Conservation (phyloP, 495 filamentous ascomycete species). For the Eremomyces bilateralis region DNA sequence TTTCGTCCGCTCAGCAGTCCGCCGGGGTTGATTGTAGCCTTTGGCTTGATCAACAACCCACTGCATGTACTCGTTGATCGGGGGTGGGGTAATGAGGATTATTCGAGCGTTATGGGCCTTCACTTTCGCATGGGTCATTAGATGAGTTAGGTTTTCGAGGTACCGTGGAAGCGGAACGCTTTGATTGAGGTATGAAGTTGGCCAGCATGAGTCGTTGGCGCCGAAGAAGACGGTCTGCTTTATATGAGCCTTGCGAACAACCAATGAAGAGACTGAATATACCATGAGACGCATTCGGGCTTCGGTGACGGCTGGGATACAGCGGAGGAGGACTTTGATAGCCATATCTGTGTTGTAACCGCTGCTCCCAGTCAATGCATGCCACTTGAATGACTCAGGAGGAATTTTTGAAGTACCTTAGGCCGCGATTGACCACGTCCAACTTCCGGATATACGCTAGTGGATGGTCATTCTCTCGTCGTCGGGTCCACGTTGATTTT, state of each 20-base stretch:
- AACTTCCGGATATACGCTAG: constrained; percentile 38
- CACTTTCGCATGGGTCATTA: constrained; percentile 46
- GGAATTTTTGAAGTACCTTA: constrained; percentile 23
- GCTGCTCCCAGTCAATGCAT: constrained; percentile 16
- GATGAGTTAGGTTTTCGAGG: constrained; percentile 42
- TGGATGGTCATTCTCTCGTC: constrained; percentile 7
- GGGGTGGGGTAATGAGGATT: constrained; percentile 57
- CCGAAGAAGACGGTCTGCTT: constrained; percentile 58
- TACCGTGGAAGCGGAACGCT: constrained; percentile 54
- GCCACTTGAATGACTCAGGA: not conserved
- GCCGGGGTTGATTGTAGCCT: constrained; percentile 23
- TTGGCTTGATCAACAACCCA: constrained; percentile 28
- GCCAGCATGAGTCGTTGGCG: constrained; percentile 64
- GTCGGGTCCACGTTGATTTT: not conserved
- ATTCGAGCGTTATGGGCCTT: constrained; percentile 48
- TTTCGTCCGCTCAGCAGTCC: constrained; percentile 41
- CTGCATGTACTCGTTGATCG: constrained; percentile 54
- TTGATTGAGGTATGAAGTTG: constrained; percentile 32
- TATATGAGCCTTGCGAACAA: not conserved
- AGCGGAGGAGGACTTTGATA: constrained; percentile 30
- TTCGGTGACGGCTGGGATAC: constrained; percentile 32
- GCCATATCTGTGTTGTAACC: constrained; percentile 51
- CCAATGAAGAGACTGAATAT: constrained; percentile 8
- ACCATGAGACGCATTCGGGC: constrained; percentile 48
- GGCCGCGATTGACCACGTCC: constrained; percentile 48